A percentile compares a stretch with the other conserved stretches of the same genome.
phyloP scores from a whole-genome alignment of 805 yeast species.

The Sugiyamaella marilandica region DNA sequence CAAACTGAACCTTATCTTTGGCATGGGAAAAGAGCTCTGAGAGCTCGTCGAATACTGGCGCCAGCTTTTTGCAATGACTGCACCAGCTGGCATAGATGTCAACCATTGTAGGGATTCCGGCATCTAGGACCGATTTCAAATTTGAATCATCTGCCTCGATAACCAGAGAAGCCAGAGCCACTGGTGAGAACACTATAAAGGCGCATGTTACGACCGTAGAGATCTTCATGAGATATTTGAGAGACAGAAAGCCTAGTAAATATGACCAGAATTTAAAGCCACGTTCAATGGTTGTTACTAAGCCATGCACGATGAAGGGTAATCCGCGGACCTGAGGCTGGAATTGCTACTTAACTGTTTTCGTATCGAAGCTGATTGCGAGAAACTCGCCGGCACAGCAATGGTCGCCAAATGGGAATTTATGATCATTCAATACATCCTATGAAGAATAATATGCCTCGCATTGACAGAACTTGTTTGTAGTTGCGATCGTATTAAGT shows the following conservation, averaged over 20 bases:
- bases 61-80: conserved; percentile 87
- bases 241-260: background rate
- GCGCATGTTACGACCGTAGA: background rate
- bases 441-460: no score
- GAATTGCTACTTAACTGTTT: no score
- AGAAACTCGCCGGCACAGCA: no score
- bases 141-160: conserved; percentile 43
- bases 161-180: conserved; percentile 15
- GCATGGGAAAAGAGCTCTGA: conserved; percentile 57
- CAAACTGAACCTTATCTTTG: conserved; percentile 41
- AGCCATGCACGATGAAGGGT: background rate
- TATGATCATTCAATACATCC: no score
- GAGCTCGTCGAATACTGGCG: conserved; percentile 78
- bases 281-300: background rate
- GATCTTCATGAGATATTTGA: background rate
- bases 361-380: no score
- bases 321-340: background rate
- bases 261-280: background rate
- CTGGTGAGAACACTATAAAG: background rate
- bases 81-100: conserved; percentile 82
- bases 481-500: no score
- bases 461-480: no score
- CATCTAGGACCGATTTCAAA: conserved; percentile 53
- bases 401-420: no score
- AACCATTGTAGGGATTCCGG: conserved; percentile 63